These are phyloP conservation scores for Eimeria falciformis DNA, from an alignment of 169 alveolate genomes.

Conservation along the genomic window DNA sequence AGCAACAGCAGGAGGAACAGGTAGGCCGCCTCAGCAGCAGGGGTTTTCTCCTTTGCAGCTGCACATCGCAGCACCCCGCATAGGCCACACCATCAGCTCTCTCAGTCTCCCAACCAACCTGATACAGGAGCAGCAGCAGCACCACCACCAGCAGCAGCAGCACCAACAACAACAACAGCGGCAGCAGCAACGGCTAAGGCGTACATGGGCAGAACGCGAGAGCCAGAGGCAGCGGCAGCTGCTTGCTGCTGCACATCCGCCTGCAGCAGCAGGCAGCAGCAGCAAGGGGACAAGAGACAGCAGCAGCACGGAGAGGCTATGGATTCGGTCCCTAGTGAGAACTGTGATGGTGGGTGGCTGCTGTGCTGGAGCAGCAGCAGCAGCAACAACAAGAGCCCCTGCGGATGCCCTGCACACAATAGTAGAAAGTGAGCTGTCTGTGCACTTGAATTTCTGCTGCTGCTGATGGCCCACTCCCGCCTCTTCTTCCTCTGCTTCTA, in stretches of 20 bases:
- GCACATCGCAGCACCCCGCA: conserved; percentile 35
- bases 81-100: conserved; percentile 64
- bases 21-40: background rate
- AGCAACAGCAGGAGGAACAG: background rate
- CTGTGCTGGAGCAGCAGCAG: conserved; percentile 47
- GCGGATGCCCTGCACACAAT: conserved; percentile 8
- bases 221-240: background rate
- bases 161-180: background rate
- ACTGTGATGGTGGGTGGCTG: conserved; percentile 58
- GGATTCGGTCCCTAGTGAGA: conserved; percentile 50
- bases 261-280: background rate
- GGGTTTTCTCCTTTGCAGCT: background rate
- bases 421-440: conserved; percentile 42
- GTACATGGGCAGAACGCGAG: background rate
- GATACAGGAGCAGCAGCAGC: conserved; percentile 18
- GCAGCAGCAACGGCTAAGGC: conserved; percentile 4
- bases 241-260: background rate
- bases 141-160: no score
- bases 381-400: conserved; percentile 52
- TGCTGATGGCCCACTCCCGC: background rate
- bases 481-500: background rate
- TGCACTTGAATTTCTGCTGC: background rate
- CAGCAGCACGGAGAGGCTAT: background rate
- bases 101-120: conserved; percentile 26
- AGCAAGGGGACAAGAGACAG: background rate